Evolutionary conservation across 257 asterid genomes (phyloP).

Genomic region (Misopates orontium): DNA sequence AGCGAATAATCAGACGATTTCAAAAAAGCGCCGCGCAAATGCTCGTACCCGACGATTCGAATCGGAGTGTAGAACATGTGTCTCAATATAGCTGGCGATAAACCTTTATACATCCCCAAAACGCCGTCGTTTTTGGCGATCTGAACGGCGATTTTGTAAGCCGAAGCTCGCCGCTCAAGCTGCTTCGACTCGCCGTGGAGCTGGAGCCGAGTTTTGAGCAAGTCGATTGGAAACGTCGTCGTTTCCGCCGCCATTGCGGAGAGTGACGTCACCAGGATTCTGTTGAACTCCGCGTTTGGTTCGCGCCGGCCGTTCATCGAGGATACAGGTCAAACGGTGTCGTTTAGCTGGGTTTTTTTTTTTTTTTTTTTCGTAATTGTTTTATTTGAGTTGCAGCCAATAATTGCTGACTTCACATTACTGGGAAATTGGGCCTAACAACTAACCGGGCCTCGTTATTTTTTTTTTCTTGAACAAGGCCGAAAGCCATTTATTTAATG

Average conservation of each 20-base stretch:
- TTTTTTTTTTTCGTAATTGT: no score
- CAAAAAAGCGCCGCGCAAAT: constrained; percentile 46
- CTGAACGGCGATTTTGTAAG: constrained; percentile 44
- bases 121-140: constrained; percentile 58
- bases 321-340: background rate
- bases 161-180: constrained; percentile 40
- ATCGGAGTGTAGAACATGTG: constrained; percentile 79
- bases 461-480: no score
- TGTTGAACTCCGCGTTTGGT: constrained; percentile 32
- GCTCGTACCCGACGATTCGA: constrained; percentile 78
- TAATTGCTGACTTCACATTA: no score
- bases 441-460: no score
- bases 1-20: constrained; percentile 42
- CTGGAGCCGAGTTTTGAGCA: constrained; percentile 81
- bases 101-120: constrained; percentile 65
- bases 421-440: no score
- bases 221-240: constrained; percentile 82
- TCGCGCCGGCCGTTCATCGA: constrained; percentile 34
- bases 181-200: constrained; percentile 63
- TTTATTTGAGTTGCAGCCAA: no score
- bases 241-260: constrained; percentile 82
- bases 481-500: no score
- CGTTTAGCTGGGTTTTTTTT: background rate
- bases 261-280: constrained; percentile 60
- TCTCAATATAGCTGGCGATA: constrained; percentile 67